Evolutionary conservation across 2,329 filamentous ascomycete genomes (phyloP).

Genomic region (Fusarium coicis): DNA sequence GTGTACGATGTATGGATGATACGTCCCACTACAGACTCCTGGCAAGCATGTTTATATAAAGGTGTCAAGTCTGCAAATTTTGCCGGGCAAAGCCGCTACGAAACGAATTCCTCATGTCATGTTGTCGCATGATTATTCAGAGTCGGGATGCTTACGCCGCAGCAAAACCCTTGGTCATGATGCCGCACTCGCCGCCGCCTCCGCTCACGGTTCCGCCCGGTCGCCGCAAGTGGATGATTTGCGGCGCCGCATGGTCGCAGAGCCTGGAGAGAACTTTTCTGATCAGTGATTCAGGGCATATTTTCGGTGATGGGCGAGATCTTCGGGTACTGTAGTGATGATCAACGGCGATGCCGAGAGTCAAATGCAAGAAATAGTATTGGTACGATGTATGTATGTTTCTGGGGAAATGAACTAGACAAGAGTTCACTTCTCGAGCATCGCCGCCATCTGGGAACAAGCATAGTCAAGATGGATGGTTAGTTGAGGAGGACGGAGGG

Average conservation of each 20-base stretch:
- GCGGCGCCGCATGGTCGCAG: conserved; percentile 6
- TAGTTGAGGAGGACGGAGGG: not conserved
- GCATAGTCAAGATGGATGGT: rapidly evolving
- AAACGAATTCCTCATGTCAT: conserved; percentile 20
- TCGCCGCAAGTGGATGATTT: not conserved
- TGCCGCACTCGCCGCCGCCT: conserved; percentile 2
- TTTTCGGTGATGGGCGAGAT: not conserved
- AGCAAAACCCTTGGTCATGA: not conserved
- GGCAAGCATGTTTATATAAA: conserved; percentile 27
- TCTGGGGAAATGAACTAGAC: rapidly evolving
- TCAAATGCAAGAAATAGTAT: rapidly evolving
- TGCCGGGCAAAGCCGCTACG: conserved; percentile 16
- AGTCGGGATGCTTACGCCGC: conserved; percentile 15
- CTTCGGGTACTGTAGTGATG: rapidly evolving
- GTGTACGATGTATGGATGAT: conserved; percentile 1
- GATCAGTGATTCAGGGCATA: not conserved
- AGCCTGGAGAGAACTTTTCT: not conserved
- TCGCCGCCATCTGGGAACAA: not conserved
- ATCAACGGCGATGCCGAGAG: not conserved
- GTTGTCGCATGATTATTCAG: conserved; percentile 21
- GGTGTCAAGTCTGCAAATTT: not conserved
- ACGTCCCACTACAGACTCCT: conserved; percentile 1
- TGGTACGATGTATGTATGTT: rapidly evolving
- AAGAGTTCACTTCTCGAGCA: not conserved
- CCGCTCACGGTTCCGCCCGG: conserved; percentile 12